These are phyloP conservation scores for Sphagnum magellanicum DNA, from an alignment of 228 moss, liverwort and hornwort species.

Conservation along the genomic window DNA sequence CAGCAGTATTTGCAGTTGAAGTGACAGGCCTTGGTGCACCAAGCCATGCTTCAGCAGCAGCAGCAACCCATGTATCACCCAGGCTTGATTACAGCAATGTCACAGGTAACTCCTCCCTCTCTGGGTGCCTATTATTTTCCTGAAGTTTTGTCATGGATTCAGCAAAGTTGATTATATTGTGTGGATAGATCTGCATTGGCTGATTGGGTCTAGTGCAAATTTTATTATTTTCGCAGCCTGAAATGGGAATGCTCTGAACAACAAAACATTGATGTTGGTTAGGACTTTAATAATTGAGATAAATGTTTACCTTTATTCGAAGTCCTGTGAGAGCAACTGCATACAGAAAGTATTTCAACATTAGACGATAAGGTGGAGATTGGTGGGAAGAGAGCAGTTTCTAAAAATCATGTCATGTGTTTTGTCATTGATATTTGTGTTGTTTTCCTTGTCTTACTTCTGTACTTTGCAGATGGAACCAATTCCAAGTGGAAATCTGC, in stretches of 20 bases:
- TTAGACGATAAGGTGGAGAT: slow-evolving; percentile 4
- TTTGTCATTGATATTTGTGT: slow-evolving; percentile 55
- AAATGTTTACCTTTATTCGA: background rate
- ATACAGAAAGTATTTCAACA: slow-evolving; percentile 8
- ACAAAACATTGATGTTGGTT: background rate
- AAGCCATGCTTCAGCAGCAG: slow-evolving; percentile 91
- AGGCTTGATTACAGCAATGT: slow-evolving; percentile 74
- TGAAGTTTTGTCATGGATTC: no score
- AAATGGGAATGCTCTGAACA: no score
- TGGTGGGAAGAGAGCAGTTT: slow-evolving; percentile 21
- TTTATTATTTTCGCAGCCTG: no score
- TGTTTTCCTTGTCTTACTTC: slow-evolving; percentile 39
- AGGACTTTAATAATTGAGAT: slow-evolving; percentile 1
- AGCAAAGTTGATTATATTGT: no score
- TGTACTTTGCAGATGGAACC: slow-evolving; percentile 99
- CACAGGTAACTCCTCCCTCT: slow-evolving; percentile 58
- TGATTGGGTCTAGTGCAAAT: no score
- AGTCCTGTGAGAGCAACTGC: slow-evolving; percentile 5
- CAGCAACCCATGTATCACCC: slow-evolving; percentile 81
- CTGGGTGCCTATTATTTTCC: background rate
- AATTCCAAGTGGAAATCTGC: slow-evolving; percentile 99
- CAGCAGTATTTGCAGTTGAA: slow-evolving; percentile 61
- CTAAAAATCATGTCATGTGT: slow-evolving; percentile 27
- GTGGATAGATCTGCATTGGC: no score
- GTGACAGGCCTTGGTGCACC: slow-evolving; percentile 82